These are phyloP conservation scores for Penicillium sp. DNA, from an alignment of 2,329 filamentous ascomycete species.

Conservation along the genomic window DNA sequence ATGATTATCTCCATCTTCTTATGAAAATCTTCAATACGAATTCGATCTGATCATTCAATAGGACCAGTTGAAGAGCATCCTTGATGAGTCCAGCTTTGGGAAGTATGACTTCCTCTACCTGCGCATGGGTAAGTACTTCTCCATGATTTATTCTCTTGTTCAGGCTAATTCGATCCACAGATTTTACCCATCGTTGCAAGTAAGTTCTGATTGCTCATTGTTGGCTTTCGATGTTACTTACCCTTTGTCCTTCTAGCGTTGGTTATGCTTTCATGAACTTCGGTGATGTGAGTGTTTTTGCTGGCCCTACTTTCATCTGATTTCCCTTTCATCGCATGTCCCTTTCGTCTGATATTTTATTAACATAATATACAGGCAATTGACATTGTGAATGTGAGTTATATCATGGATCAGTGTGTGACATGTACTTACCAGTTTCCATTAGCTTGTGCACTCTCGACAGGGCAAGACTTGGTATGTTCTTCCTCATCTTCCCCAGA, in stretches of 20 bases:
- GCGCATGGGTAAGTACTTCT: slow-evolving; percentile 62
- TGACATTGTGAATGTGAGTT: slow-evolving; percentile 68
- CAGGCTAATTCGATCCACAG: slow-evolving; percentile 36
- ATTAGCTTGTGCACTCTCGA: slow-evolving; percentile 69
- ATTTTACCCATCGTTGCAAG: slow-evolving; percentile 83
- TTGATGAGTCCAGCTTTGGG: slow-evolving; percentile 76
- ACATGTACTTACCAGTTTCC: slow-evolving; percentile 11
- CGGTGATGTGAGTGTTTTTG: slow-evolving; percentile 60
- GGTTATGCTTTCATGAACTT: slow-evolving; percentile 99
- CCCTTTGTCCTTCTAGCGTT: slow-evolving; percentile 58
- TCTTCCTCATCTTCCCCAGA: slow-evolving; percentile 5
- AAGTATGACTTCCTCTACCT: slow-evolving; percentile 95
- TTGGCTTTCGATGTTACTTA: background rate
- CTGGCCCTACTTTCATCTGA: background rate
- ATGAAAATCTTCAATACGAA: background rate
- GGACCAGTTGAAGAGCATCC: slow-evolving; percentile 71
- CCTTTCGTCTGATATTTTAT: slow-evolving; percentile 11
- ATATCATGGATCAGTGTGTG: background rate
- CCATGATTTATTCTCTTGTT: background rate
- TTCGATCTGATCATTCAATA: slow-evolving; percentile 32
- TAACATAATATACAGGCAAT: slow-evolving; percentile 58
- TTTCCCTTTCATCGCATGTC: no score
- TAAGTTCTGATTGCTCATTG: slow-evolving; percentile 45
- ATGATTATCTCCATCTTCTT: slow-evolving; percentile 17
- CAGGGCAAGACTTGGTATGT: slow-evolving; percentile 69